A percentile compares a stretch with the other conserved stretches of the same genome.
phyloP scores from a whole-genome alignment of 2,329 filamentous ascomycete species.

The Scytalidium sp. region DNA sequence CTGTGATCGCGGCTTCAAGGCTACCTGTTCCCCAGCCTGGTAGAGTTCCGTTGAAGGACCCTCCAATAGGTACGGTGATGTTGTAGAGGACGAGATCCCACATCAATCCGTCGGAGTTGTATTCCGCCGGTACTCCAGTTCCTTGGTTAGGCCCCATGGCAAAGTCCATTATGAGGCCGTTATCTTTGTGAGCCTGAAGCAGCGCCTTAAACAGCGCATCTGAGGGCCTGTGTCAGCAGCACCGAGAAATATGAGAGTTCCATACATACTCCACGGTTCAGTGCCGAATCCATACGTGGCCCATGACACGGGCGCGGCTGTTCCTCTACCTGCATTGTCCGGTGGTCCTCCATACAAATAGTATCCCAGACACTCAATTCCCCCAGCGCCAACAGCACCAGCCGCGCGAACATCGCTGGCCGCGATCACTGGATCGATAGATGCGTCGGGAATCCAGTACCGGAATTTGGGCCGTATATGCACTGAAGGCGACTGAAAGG shows the following conservation, averaged over 20 bases:
- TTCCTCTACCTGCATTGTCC: constrained; percentile 3
- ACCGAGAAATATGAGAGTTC: not conserved
- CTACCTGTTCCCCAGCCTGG: constrained; percentile 35
- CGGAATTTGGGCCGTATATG: constrained; percentile 6
- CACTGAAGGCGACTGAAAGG: constrained; percentile 3
- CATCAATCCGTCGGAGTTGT: constrained; percentile 29
- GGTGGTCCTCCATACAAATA: constrained; percentile 9
- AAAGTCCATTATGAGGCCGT: constrained; percentile 41
- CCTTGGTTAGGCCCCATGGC: constrained; percentile 44
- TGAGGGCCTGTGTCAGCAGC: not conserved
- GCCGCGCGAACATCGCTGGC: constrained; percentile 6
- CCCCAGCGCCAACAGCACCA: constrained; percentile 9
- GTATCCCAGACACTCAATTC: constrained; percentile 8
- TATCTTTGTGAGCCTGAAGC: constrained; percentile 30
- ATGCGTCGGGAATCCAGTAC: constrained; percentile 13
- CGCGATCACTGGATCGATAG: constrained; percentile 3
- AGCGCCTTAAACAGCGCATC: constrained; percentile 13
- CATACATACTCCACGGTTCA: constrained; percentile 16
- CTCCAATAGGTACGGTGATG: constrained; percentile 24
- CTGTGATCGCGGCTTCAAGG: not conserved
- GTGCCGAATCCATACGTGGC: constrained; percentile 39
- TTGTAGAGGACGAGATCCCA: constrained; percentile 31
- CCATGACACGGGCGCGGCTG: constrained; percentile 24
- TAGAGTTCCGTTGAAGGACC: constrained; percentile 26
- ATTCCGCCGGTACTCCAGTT: constrained; percentile 38